These are phyloP conservation scores for Cantharellus anzutake DNA, from an alignment of 768 basidiomycete genomes.

Conservation along the genomic window DNA sequence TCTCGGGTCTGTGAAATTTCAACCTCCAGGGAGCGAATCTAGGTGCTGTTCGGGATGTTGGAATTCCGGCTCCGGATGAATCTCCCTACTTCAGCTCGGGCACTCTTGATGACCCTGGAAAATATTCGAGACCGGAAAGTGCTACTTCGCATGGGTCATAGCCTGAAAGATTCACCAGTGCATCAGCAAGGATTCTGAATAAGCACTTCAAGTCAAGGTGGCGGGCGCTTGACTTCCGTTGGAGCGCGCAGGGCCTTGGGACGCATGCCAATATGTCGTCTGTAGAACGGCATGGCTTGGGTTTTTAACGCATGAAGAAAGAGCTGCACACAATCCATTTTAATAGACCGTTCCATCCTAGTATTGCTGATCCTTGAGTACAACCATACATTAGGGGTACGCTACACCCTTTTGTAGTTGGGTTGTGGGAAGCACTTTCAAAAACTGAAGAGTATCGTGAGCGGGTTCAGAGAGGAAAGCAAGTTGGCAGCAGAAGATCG, in stretches of 20 bases:
- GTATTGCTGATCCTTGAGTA: no score
- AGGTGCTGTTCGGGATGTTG: conserved; percentile 30
- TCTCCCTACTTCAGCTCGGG: conserved; percentile 35
- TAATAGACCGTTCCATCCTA: no score
- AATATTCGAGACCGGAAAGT: conserved; percentile 15
- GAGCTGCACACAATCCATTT: no score
- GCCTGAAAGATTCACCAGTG: conserved; percentile 18
- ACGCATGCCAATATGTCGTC: conserved; percentile 23
- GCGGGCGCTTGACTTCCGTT: conserved; percentile 23
- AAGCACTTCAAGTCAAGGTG: conserved; percentile 26
- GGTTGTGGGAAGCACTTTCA: no score
- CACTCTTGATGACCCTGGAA: conserved; percentile 28
- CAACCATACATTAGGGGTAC: no score
- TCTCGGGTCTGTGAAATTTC: conserved; percentile 26
- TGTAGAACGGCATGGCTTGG: no score
- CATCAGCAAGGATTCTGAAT: conserved; percentile 36
- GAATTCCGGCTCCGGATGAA: conserved; percentile 25
- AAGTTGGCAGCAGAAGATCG: no score
- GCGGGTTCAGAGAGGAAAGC: no score
- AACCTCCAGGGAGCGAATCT: conserved; percentile 25
- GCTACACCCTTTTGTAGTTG: no score
- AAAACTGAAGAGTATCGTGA: no score
- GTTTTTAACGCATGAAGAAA: no score
- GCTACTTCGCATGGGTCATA: conserved; percentile 14
- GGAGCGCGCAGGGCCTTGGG: conserved; percentile 40